phyloP scores from a whole-genome alignment of 495 filamentous ascomycete genomes.

The Aspergillus heteromorphus region DNA sequence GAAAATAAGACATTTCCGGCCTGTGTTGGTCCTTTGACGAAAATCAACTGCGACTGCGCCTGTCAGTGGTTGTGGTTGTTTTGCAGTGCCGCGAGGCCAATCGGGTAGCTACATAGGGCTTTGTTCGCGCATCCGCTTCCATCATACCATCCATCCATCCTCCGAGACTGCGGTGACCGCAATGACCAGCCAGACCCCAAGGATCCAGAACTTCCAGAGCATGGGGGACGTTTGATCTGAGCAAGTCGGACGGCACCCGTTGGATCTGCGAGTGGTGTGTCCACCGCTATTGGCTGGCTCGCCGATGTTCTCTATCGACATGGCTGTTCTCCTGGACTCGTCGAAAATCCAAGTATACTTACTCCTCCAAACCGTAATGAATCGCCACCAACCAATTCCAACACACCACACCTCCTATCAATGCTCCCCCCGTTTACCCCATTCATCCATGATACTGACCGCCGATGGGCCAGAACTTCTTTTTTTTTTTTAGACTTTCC shows the following conservation, averaged over 20 bases:
- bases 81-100: constrained; percentile 4
- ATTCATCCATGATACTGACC: too few relatives aligned
- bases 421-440: too few relatives aligned
- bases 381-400: background rate
- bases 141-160: background rate
- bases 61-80: constrained; percentile 4
- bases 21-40: background rate
- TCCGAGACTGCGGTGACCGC: background rate
- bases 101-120: constrained; percentile 20
- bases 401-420: too few relatives aligned
- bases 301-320: background rate
- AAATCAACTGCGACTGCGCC: background rate
- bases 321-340: background rate
- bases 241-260: constrained; percentile 4
- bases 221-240: constrained; percentile 10
- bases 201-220: background rate
- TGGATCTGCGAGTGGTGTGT: background rate
- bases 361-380: background rate
- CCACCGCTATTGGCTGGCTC: background rate
- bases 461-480: too few relatives aligned
- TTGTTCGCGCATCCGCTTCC: constrained; percentile 7
- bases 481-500: too few relatives aligned
- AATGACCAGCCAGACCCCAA: constrained; percentile 9
- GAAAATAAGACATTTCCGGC: background rate
- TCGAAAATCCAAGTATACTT: background rate